Evolutionary conservation across 2,329 filamentous ascomycete species (phyloP).

Genomic region (Rosellinia necatrix): DNA sequence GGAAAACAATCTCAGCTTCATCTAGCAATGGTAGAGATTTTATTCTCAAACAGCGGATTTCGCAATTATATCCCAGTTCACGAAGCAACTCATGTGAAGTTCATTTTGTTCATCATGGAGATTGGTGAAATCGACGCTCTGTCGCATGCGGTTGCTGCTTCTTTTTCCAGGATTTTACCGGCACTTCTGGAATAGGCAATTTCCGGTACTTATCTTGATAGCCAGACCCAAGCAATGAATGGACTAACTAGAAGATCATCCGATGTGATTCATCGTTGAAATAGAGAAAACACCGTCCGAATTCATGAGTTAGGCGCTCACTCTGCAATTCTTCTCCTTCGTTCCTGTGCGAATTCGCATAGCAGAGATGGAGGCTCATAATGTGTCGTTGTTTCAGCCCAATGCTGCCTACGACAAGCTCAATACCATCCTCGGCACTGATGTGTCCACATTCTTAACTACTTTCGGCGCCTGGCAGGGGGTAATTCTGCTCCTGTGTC

Average conservation of each 20-base stretch:
- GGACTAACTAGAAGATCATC: not conserved
- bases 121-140: too few relatives aligned
- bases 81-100: too few relatives aligned
- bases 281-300: not conserved
- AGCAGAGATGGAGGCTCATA: constrained; percentile 8
- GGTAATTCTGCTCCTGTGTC: not conserved
- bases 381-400: not conserved
- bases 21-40: too few relatives aligned
- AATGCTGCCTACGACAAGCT: constrained; percentile 8
- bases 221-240: not conserved
- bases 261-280: not conserved
- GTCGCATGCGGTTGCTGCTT: not conserved
- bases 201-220: not conserved
- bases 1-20: too few relatives aligned
- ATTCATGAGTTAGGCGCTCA: not conserved
- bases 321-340: not conserved
- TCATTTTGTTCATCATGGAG: too few relatives aligned
- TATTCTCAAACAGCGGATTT: too few relatives aligned
- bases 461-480: constrained; percentile 7
- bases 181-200: constrained; percentile 3
- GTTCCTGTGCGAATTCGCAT: not conserved
- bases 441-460: not conserved
- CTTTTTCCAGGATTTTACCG: not conserved
- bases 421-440: constrained; percentile 1
- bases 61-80: too few relatives aligned